These are phyloP conservation scores for Lipomyces yamanashiensis DNA, from an alignment of 805 yeast genomes.

Conservation along the genomic window DNA sequence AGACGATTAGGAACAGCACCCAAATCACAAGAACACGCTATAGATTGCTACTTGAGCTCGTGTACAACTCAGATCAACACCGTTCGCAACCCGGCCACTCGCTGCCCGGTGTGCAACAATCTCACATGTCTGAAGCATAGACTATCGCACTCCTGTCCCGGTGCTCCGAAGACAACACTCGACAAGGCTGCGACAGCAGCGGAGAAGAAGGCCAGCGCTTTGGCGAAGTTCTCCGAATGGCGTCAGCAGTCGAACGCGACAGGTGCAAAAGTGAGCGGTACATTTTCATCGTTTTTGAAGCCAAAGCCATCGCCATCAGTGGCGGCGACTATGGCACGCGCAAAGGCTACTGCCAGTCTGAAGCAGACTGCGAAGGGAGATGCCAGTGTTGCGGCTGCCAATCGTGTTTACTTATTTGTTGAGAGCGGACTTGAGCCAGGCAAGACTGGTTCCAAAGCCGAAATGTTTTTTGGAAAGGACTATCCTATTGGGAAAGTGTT, in stretches of 20 bases:
- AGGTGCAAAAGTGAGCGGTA: neutral
- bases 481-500: constrained; percentile 67
- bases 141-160: constrained; percentile 33
- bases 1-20: constrained; percentile 42
- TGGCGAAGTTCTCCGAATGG: constrained; percentile 37
- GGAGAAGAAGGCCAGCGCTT: constrained; percentile 27
- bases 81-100: constrained; percentile 51
- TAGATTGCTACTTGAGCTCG: constrained; percentile 20
- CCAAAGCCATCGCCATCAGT: constrained; percentile 17
- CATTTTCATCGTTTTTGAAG: constrained; percentile 15
- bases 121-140: constrained; percentile 45
- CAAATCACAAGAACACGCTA: constrained; percentile 33
- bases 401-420: constrained; percentile 58
- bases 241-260: constrained; percentile 14
- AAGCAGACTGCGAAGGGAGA: constrained; percentile 60
- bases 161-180: constrained; percentile 17
- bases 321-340: constrained; percentile 35
- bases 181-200: neutral
- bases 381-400: constrained; percentile 48
- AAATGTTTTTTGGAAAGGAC: constrained; percentile 55
- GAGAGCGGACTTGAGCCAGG: constrained; percentile 11
- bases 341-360: constrained; percentile 49
- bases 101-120: constrained; percentile 58
- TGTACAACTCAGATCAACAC: constrained; percentile 28
- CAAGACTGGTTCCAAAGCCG: constrained; percentile 21